These are phyloP conservation scores for Basidiobolus meristosporus DNA, from an alignment of 371 early-diverging fungal genomes.

Conservation along the genomic window DNA sequence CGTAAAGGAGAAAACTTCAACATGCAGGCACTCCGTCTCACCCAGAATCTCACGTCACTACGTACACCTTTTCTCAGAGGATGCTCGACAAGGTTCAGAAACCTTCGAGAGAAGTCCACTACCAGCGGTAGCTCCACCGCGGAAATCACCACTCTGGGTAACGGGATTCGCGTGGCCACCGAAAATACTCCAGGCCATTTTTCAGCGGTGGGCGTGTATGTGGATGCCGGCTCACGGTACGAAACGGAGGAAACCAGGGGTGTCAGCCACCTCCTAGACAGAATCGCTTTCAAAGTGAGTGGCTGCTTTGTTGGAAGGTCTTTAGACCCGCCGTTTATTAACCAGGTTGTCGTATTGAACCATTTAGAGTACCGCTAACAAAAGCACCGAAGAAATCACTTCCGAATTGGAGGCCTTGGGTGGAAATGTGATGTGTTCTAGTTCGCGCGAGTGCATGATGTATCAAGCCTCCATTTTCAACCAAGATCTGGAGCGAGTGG, in stretches of 20 bases:
- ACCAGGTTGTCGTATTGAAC: not conserved
- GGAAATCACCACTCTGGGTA: conserved; percentile 54
- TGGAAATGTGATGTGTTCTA: conserved; percentile 75
- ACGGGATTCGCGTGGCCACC: conserved; percentile 74
- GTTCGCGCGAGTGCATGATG: conserved; percentile 85
- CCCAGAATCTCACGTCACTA: no score
- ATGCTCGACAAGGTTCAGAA: not conserved
- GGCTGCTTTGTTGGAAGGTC: not conserved
- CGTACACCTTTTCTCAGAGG: no score
- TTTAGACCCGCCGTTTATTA: not conserved
- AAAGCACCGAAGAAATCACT: conserved; percentile 46
- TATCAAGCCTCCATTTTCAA: conserved; percentile 83
- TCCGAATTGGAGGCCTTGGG: conserved; percentile 67
- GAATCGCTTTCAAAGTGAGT: conserved; percentile 76
- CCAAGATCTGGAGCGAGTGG: conserved; percentile 49
- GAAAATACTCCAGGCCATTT: conserved; percentile 75
- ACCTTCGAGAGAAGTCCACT: no score
- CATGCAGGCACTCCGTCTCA: no score
- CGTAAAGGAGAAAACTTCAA: no score
- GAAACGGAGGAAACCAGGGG: conserved; percentile 58
- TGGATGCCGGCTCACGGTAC: conserved; percentile 77
- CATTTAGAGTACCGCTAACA: conserved; percentile 28
- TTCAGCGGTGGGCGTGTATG: conserved; percentile 68
- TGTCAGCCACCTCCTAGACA: conserved; percentile 67
- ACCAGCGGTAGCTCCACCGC: conserved; percentile 4